Evolutionary conservation across 768 basidiomycete species (phyloP), one percentile per base, ranked within the genome.

Genomic region (Tremella yokohamensis): DNA sequence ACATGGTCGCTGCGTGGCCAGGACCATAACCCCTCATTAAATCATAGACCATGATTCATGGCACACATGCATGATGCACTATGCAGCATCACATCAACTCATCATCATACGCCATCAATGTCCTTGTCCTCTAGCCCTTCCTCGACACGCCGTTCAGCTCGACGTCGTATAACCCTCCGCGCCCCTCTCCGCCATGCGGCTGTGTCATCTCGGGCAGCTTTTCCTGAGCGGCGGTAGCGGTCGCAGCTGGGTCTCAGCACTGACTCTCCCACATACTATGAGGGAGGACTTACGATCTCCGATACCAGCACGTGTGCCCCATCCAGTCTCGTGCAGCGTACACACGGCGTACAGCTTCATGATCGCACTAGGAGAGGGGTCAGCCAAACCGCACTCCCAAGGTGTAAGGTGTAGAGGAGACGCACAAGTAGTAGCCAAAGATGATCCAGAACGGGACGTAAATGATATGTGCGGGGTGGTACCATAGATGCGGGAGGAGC

Each of bases 241-340:
- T 69, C 12, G 70, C 68, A 42, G 70, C 68, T 61, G 58, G 39
- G 18, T 44, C 54, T 48, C 38, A 49, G 49, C 53, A 29, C 37
- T 20, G 29, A 49, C 34, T 3, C n/a, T 15, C 9, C 19, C n/a
- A 8, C 7, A 20, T 48, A 2, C 7, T n/a, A 38, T 15, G 8
- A 56, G 15, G 19, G 16, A 18, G 3, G 34, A 73, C 75, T 67
- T 47, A 76, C 75, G 84, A 80, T 91, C 88, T 71, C 89, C 89
- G 68, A 92, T 89, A 79, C 91, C 90, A 6, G 91, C 84, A 76
- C 90, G 87, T n/a, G 90, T 96, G 42, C 91, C 91, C 91, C 90
- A 94, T 40, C 87, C 90, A 71, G 89, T 92, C 85, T 93, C 89
- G 78, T 94, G 91, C 56, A 93, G 81, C 52, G 90, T 94, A 73